These are phyloP conservation scores for Isochrysis galbana DNA, from an alignment of 78 protist species.

Conservation along the genomic window DNA sequence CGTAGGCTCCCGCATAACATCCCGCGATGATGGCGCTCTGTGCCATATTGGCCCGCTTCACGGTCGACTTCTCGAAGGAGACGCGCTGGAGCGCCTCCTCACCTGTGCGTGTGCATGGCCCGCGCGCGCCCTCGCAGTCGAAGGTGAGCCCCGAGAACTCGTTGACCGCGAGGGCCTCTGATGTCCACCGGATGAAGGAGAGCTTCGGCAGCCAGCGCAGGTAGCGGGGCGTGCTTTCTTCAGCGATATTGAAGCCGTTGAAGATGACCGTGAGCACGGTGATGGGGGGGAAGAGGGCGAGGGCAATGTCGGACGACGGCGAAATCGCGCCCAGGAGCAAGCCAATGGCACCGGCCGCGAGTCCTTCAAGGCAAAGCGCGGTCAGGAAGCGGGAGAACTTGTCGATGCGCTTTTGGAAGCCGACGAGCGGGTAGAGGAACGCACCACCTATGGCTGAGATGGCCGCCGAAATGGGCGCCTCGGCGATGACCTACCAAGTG, in stretches of 20 bases:
- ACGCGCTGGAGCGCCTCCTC: conserved; percentile 12
- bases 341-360: not conserved
- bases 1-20: too few species aligned
- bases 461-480: not conserved
- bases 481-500: not conserved
- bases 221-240: not conserved
- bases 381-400: not conserved
- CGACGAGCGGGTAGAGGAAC: conserved; percentile 5
- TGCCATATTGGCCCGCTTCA: not conserved
- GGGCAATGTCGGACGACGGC: not conserved
- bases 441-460: conserved; percentile 14
- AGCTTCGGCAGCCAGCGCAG: conserved; percentile 11
- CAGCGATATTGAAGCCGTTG: conserved; percentile 28
- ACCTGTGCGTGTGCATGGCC: not conserved
- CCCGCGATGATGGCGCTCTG: too few species aligned
- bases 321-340: conserved; percentile 2
- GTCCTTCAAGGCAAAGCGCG: not conserved
- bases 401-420: not conserved
- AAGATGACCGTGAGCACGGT: not conserved
- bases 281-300: conserved; percentile 28
- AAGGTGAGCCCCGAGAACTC: conserved; percentile 19
- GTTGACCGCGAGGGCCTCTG: conserved; percentile 34
- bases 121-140: conserved; percentile 6
- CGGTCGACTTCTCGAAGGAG: not conserved
- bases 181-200: conserved; percentile 1